Conservation (phyloP, 352 stramenopile genomes). For the Peronospora farinosa region DNA sequence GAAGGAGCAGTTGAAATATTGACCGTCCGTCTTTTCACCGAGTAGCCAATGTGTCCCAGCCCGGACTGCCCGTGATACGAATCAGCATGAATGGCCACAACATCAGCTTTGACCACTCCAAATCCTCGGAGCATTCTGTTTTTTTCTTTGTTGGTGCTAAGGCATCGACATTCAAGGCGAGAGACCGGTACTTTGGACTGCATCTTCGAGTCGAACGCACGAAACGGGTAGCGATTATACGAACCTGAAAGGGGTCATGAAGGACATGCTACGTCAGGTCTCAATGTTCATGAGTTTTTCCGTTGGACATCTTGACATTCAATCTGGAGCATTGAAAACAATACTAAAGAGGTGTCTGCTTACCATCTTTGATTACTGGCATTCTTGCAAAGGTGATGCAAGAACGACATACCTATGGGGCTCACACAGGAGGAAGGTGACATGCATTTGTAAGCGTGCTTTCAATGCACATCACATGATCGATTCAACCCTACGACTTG, state of each 20-base stretch:
- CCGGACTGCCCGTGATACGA: constrained; percentile 14
- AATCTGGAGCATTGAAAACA: constrained; percentile 6
- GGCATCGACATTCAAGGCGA: constrained; percentile 7
- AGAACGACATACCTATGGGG: constrained; percentile 13
- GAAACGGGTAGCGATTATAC: constrained; percentile 10
- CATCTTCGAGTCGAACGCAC: constrained; percentile 22
- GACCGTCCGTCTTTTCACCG: constrained; percentile 11
- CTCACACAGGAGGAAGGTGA: not conserved
- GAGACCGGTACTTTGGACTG: constrained; percentile 14
- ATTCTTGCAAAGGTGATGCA: constrained; percentile 12
- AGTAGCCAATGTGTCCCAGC: constrained; percentile 11
- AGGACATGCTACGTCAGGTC: not conserved
- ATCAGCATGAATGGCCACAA: no score
- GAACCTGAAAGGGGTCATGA: not conserved
- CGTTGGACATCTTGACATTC: constrained; percentile 1
- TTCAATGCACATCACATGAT: not conserved
- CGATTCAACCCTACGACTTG: not conserved
- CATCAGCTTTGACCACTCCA: constrained; percentile 9
- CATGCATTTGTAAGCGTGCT: not conserved
- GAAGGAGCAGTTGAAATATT: constrained; percentile 6
- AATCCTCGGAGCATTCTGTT: constrained; percentile 19
- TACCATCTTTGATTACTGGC: constrained; percentile 21
- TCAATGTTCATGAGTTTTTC: not conserved
- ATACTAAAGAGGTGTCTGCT: constrained; percentile 6
- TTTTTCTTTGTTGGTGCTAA: constrained; percentile 13